Base-by-base conservation (phyloP, 371 early-diverging fungal species). In the Synchytrium microbalum region DNA sequence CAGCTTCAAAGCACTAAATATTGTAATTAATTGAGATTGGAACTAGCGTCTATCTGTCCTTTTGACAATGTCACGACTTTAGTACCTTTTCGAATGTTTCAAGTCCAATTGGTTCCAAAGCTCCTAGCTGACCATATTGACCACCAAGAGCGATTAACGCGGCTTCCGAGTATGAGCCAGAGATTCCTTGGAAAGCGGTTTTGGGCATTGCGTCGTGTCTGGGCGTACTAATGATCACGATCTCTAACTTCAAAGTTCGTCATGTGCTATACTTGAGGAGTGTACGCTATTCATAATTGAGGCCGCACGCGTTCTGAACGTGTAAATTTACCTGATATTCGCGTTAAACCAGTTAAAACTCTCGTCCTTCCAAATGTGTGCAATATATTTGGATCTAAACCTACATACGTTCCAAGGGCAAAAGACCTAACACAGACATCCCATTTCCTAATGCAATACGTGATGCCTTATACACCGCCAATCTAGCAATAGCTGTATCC, bases 331-430 rank as follows among this genome's bases (percentile, higher is more conserved):
- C n/a, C n/a, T n/a, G n/a, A n/a, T n/a, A n/a, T n/a, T n/a, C n/a
- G n/a, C n/a, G n/a, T n/a, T n/a, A n/a, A n/a, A n/a, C n/a, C n/a
- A n/a, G n/a, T n/a, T n/a, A n/a, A n/a, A n/a, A n/a, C n/a, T n/a
- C n/a, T n/a, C n/a, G n/a, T n/a, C n/a, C n/a, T n/a, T n/a, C n/a
- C n/a, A n/a, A n/a, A n/a, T n/a, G n/a, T n/a, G n/a, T n/a, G n/a
- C n/a, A n/a, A n/a, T n/a, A n/a, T n/a, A n/a, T n/a, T n/a, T n/a
- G n/a, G n/a, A n/a, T n/a, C n/a, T n/a, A n/a, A n/a, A n/a, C n/a
- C n/a, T n/a, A 95, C 96, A 95, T 96, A 62, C 90, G 84, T 65
- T 91, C 88, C 52, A 95, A 74, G n/a, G 94, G 93, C 60, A 69
- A 74, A 59, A 91, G 62, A 60, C 94, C 95, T 55, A 96, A 69